Evolutionary conservation across 345 rosid genomes (phyloP), one percentile per base, ranked within the genome.

Genomic region (Arabidopsis suecica): DNA sequence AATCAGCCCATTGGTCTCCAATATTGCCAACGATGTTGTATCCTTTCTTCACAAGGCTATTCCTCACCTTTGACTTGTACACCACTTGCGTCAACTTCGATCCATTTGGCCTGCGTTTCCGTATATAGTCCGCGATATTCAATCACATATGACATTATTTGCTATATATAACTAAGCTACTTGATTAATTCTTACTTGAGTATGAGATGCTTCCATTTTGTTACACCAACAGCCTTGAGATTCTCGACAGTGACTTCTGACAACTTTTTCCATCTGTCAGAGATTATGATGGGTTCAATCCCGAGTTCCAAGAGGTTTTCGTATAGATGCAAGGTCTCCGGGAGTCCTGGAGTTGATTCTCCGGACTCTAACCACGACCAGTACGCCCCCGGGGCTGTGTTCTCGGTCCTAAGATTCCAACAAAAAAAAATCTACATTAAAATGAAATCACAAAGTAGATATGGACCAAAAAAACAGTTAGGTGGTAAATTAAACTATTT

Each of bases 1-100:
- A 11, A 67, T 83, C 89, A 61, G 84, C 83, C 89, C 88, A 84
- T 28, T 85, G 93, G 51, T 86, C 89, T 5, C 89, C 90, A 34
- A 83, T 72, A 64, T 86, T 86, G 0, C 89, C 93, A 7, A 81
- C 20, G 18, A 88, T 85, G 25, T 83, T 81, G 68, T 81, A 83
- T 7, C 91, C 91, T 13, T 38, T 67, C 38, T 37, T 54, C 69
- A 5, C 80, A 0, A 85, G 57, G 55, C 68, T 37, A 44, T 7
- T 33, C 74, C 93, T 85, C 58, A 77, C 72, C 32, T 22, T 68
- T 37, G 87, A 69, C 75, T 76, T 76, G 70, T 9, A 76, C 42
- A 42, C 56, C 16, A 9, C 38, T 53, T 14, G 58, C 6, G 18
- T 69, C 14, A 40, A 3, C 25, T 69, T 69, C 9, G 80, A 69